These are phyloP conservation scores for Parachaetomium inaequale DNA, from an alignment of 495 filamentous ascomycete genomes.

Conservation along the genomic window DNA sequence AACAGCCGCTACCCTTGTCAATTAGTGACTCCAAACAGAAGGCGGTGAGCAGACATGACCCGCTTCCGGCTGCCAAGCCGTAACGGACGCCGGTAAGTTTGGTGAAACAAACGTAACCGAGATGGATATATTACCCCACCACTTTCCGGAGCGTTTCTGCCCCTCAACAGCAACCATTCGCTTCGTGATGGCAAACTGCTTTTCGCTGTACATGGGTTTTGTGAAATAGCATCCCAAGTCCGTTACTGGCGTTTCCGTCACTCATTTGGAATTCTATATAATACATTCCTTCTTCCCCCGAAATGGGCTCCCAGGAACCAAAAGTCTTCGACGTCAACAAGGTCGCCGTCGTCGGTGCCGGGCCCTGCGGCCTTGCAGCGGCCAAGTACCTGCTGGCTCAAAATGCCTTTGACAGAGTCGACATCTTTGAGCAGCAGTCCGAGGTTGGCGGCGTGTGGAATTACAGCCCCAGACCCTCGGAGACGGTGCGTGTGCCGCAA, in stretches of 20 bases:
- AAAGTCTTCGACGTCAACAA: conserved; percentile 42
- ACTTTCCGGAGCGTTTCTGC: not conserved
- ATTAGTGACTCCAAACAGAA: not conserved
- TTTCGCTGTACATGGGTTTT: not conserved
- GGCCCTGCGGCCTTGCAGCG: conserved; percentile 62
- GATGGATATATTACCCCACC: not conserved
- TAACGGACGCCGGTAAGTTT: not conserved
- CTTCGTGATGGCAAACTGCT: not conserved
- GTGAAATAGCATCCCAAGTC: too few species aligned
- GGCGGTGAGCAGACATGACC: not conserved
- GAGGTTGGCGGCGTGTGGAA: conserved; percentile 83
- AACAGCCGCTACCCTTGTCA: not conserved
- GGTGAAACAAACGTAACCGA: not conserved
- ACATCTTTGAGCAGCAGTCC: conserved; percentile 75
- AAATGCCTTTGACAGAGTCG: conserved; percentile 62
- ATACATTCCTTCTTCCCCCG: not conserved
- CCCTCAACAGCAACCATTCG: conserved; percentile 1
- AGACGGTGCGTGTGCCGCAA: conserved; percentile 39
- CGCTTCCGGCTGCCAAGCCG: not conserved
- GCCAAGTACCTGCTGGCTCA: conserved; percentile 77
- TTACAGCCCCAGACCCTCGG: conserved; percentile 48
- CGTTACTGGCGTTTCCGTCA: not conserved
- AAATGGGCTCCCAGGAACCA: conserved; percentile 30
- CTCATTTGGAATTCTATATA: not conserved
- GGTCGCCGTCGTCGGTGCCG: conserved; percentile 68